Evolutionary conservation across 2,329 filamentous ascomycete species (phyloP), one percentile per base, ranked within the genome.

Genomic region (Eurotiales sp.): DNA sequence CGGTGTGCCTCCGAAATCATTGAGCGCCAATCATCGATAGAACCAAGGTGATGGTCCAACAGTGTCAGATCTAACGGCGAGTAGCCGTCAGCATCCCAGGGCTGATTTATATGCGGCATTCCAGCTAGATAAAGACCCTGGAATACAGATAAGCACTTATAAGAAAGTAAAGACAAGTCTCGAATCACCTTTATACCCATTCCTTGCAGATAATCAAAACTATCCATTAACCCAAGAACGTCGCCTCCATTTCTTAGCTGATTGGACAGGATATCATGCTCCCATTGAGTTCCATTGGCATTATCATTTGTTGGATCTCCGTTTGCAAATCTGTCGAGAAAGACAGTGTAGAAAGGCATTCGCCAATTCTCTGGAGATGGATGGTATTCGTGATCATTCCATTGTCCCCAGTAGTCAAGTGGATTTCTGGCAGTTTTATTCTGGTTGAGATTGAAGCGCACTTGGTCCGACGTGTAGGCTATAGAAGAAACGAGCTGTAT

Each of bases 321-420:
- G 58, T 84, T 82, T 37, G 80, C 78, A 58, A 77, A 83, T 56
- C 78, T 71, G 62, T 84, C 81, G 6, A 82, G 64, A 61, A 82
- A 82, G 43, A 84, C 65, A 22, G 78, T 81, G 63, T 84, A 84
- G 62, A 82, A 80, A 0, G 81, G 81, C 53, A 84, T 74, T 27
- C 81, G 72, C 81, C 81, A 84, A 56, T 80, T 83, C 0, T 62
- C 56, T 4, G 81, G 81, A 27, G 79, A 83, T 0, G 68, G 62
- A 8, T 65, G 56, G 57, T 77, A 82, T 4, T 60, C 66, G 60
- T 79, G 75, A 56, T 72, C 64, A 30, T 64, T 64, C 74, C 77
- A 75, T 65, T 73, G 64, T 51, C 80, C 76, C 61, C 65, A 76
- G 62, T 83, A 84, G 47, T 84, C 72, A 39, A 78, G 64, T 7